phyloP scores from a whole-genome alignment of 2,329 filamentous ascomycete species.

The Sarocladium kiliense region DNA sequence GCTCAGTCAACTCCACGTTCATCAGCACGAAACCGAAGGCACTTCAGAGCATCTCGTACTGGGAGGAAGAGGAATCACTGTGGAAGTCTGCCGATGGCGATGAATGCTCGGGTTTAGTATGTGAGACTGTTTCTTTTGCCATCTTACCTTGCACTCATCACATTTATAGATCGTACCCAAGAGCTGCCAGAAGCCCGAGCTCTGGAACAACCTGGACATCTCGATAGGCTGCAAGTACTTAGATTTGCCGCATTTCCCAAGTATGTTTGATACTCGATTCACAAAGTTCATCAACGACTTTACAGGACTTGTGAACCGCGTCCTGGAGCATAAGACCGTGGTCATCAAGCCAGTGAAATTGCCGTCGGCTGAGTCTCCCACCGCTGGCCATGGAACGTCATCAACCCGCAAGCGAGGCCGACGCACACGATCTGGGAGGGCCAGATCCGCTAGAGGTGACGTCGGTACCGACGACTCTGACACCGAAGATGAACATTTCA shows the following conservation, averaged over 20 bases:
- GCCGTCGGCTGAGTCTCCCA: background rate
- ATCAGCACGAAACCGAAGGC: constrained; percentile 10
- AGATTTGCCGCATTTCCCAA: constrained; percentile 15
- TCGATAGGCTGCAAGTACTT: constrained; percentile 15
- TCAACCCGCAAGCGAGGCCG: background rate
- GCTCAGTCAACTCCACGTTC: constrained; percentile 16
- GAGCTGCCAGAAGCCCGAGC: background rate
- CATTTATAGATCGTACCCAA: background rate
- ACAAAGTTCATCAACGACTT: constrained; percentile 10
- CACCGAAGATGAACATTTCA: background rate
- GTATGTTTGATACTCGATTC: constrained; percentile 12
- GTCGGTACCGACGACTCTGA: background rate
- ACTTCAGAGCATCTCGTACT: constrained; percentile 11
- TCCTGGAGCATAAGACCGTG: background rate
- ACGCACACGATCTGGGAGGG: background rate
- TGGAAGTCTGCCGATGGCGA: background rate
- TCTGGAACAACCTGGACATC: constrained; percentile 9
- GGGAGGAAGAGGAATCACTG: constrained; percentile 11
- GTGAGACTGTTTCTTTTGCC: background rate
- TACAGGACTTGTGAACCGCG: constrained; percentile 8
- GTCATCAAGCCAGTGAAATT: background rate
- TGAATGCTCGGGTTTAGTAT: background rate
- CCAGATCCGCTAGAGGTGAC: background rate
- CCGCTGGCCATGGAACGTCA: background rate
- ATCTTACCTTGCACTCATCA: background rate